Percentiles rank a stretch among this genome's conserved stretches.
These are phyloP conservation scores for Opeltia flavorubescens DNA, from an alignment of 495 filamentous ascomycete species.

Conservation along the genomic window DNA sequence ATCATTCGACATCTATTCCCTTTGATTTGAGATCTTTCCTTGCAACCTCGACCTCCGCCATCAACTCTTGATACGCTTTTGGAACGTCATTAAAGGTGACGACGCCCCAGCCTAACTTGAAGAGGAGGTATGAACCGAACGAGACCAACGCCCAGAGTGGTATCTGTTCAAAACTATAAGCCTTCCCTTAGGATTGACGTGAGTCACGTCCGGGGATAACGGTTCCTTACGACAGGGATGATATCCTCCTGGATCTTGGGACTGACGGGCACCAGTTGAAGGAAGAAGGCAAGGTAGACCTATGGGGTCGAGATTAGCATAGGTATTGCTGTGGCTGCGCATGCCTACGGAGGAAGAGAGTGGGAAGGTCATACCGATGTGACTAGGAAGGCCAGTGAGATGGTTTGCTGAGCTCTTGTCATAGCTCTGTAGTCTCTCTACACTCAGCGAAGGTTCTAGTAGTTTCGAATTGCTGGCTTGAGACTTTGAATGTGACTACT, in stretches of 20 bases:
- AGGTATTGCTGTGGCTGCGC: slow-evolving; percentile 3
- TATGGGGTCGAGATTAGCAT: slow-evolving; percentile 18
- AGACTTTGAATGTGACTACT: too few relatives aligned
- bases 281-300: slow-evolving; percentile 79
- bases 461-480: too few relatives aligned
- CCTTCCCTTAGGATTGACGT: neutral
- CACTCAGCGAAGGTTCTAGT: too few relatives aligned
- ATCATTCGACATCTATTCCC: slow-evolving; percentile 36
- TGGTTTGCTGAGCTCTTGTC: slow-evolving; percentile 88
- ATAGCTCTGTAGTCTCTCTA: slow-evolving; percentile 29
- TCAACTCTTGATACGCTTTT: slow-evolving; percentile 76
- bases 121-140: slow-evolving; percentile 87
- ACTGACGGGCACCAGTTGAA: slow-evolving; percentile 75
- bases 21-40: slow-evolving; percentile 33
- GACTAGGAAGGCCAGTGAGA: slow-evolving; percentile 72
- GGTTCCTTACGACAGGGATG: slow-evolving; percentile 35
- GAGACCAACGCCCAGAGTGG: slow-evolving; percentile 86
- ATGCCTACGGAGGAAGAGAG: neutral
- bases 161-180: slow-evolving; percentile 35
- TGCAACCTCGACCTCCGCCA: slow-evolving; percentile 45
- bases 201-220: neutral
- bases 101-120: slow-evolving; percentile 80
- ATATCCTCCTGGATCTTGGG: slow-evolving; percentile 40
- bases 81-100: slow-evolving; percentile 95
- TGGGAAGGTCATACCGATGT: slow-evolving; percentile 51